Percentiles rank a stretch among this genome's conserved stretches.
Evolutionary conservation across 371 early-diverging fungal genomes (phyloP).

Genomic region (Lichtheimia ramosa): DNA sequence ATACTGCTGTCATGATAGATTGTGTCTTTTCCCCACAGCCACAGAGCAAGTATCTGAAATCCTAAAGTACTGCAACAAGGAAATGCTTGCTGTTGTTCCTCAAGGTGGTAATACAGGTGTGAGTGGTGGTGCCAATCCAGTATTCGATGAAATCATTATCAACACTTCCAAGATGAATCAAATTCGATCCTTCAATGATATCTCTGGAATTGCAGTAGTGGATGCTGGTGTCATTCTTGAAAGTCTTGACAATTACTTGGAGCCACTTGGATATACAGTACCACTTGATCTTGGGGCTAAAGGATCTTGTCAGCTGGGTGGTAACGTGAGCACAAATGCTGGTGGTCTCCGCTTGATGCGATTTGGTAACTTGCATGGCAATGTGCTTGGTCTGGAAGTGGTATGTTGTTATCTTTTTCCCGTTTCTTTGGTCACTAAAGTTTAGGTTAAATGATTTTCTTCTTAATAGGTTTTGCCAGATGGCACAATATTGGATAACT

Average conservation of each 20-base stretch:
- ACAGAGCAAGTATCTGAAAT: conserved; percentile 78
- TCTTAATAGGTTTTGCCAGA: conserved; percentile 75
- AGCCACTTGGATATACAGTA: conserved; percentile 76
- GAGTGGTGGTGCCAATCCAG: conserved; percentile 82
- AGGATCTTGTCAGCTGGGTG: conserved; percentile 81
- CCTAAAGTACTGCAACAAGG: conserved; percentile 78
- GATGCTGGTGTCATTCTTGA: conserved; percentile 93
- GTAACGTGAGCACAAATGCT: conserved; percentile 93
- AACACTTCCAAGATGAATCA: conserved; percentile 72
- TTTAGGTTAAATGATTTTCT: background rate
- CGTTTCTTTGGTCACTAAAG: background rate
- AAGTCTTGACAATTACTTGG: conserved; percentile 74
- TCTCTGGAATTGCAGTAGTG: conserved; percentile 74
- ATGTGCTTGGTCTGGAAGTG: conserved; percentile 80
- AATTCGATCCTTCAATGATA: conserved; percentile 73
- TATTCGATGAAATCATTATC: conserved; percentile 90
- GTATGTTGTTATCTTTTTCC: conserved; percentile 32
- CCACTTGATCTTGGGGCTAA: conserved; percentile 96
- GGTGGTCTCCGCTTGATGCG: conserved; percentile 85
- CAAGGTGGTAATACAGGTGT: conserved; percentile 96
- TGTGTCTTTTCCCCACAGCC: conserved; percentile 70
- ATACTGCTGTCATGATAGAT: conserved; percentile 2
- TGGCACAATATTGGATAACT: conserved; percentile 86
- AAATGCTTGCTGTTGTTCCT: conserved; percentile 83
- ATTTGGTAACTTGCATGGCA: conserved; percentile 89